Percentiles rank a stretch among this genome's conserved stretches.
These are phyloP conservation scores for Xylariaceae sp. DNA, from an alignment of 2,329 filamentous ascomycete genomes.

Conservation along the genomic window DNA sequence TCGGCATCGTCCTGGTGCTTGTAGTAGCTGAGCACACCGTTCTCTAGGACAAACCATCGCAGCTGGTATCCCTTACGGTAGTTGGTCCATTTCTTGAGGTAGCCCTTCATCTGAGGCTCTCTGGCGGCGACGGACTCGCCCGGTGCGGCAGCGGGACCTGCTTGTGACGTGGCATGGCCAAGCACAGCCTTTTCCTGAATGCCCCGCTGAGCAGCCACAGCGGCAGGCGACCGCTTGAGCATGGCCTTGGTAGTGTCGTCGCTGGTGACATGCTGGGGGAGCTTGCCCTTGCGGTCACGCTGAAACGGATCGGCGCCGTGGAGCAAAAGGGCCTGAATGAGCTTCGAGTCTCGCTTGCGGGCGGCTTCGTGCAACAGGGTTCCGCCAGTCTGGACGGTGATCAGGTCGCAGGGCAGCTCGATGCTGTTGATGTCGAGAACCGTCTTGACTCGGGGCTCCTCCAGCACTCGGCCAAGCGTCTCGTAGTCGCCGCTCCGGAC, in stretches of 20 bases:
- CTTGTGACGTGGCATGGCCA: slow-evolving; percentile 62
- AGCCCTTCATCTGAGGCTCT: slow-evolving; percentile 97
- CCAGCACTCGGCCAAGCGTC: slow-evolving; percentile 71
- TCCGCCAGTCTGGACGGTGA: slow-evolving; percentile 77
- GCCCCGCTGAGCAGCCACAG: slow-evolving; percentile 86
- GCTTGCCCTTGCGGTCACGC: slow-evolving; percentile 88
- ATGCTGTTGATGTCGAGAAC: slow-evolving; percentile 89
- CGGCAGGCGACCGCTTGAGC: slow-evolving; percentile 89
- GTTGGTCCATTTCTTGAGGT: slow-evolving; percentile 99
- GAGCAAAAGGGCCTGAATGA: slow-evolving; percentile 85
- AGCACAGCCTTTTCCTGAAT: slow-evolving; percentile 97
- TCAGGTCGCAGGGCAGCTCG: slow-evolving; percentile 78
- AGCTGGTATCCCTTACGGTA: slow-evolving; percentile 96
- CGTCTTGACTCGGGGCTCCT: slow-evolving; percentile 80
- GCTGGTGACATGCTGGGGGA: slow-evolving; percentile 94
- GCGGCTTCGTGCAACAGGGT: slow-evolving; percentile 92
- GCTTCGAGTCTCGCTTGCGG: slow-evolving; percentile 75
- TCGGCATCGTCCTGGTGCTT: slow-evolving; percentile 98
- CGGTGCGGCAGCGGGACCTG: slow-evolving; percentile 47
- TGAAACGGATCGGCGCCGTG: slow-evolving; percentile 96
- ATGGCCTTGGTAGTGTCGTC: slow-evolving; percentile 86
- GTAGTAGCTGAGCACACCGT: slow-evolving; percentile 97
- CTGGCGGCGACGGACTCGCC: slow-evolving; percentile 67
- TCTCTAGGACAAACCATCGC: slow-evolving; percentile 95
- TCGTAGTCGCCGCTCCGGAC: slow-evolving; percentile 72